These are phyloP conservation scores for Lagenidium giganteum DNA, from an alignment of 352 stramenopile genomes.

Conservation along the genomic window DNA sequence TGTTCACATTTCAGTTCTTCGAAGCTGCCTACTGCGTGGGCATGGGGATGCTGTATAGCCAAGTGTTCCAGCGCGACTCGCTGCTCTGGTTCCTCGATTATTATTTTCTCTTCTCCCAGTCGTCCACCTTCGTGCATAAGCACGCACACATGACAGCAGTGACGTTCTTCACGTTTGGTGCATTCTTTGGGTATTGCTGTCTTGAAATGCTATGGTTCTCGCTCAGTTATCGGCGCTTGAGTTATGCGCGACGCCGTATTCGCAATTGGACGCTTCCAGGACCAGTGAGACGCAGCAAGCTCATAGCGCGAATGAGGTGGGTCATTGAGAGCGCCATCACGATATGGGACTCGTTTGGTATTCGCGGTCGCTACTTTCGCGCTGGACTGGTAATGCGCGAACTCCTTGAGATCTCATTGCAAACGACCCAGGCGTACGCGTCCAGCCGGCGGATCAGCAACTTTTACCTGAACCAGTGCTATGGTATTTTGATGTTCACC, in stretches of 20 bases:
- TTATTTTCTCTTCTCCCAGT: conserved; percentile 17
- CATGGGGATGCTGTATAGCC: conserved; percentile 12
- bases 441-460: conserved; percentile 12
- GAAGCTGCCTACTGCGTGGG: background rate
- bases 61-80: background rate
- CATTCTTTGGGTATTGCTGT: conserved; percentile 1
- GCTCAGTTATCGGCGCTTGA: background rate
- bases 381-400: background rate
- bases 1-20: too few relatives aligned
- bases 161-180: conserved; percentile 2
- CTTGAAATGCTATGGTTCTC: conserved; percentile 10
- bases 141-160: background rate
- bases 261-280: too few relatives aligned
- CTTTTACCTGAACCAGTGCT: conserved; percentile 9
- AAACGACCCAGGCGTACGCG: conserved; percentile 6
- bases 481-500: conserved; percentile 10
- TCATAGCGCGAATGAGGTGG: background rate
- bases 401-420: background rate
- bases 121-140: conserved; percentile 2
- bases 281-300: too few relatives aligned
- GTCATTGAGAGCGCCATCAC: background rate
- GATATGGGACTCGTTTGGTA: background rate
- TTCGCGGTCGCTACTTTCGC: conserved; percentile 12
- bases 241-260: too few relatives aligned
- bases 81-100: conserved; percentile 11